Evolutionary conservation across 441 rosid species (phyloP).

Genomic region (Cnidoscolus chayamansa): DNA sequence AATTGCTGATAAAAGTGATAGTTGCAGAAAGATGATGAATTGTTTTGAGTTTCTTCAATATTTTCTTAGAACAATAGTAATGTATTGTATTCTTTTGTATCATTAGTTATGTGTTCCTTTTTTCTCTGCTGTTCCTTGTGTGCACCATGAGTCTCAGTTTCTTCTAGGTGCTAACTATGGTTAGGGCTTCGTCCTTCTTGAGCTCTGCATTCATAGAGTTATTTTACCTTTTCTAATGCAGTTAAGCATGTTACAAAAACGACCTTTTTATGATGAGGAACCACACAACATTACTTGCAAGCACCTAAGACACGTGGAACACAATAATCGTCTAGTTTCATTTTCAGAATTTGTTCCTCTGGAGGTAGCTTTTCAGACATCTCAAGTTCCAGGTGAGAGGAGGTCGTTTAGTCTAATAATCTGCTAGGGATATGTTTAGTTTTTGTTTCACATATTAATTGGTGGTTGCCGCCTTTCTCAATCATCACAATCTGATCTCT

Average conservation of each 20-base stretch:
- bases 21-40: neutral
- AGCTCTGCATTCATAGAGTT: conserved; percentile 1
- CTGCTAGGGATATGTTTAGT: neutral
- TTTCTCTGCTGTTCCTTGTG: neutral
- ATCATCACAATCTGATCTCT: neutral
- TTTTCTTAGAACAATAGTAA: neutral
- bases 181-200: neutral
- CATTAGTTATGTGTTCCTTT: neutral
- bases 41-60: neutral
- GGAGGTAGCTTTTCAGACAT: conserved; percentile 17
- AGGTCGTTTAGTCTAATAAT: neutral
- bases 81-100: neutral
- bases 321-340: conserved; percentile 28
- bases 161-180: neutral
- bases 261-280: conserved; percentile 43
- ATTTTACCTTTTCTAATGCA: conserved; percentile 17
- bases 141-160: neutral
- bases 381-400: conserved; percentile 36
- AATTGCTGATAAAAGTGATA: neutral
- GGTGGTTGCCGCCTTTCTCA: neutral
- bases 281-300: conserved; percentile 32
- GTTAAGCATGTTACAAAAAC: conserved; percentile 45
- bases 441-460: neutral
- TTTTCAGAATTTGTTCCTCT: conserved; percentile 34
- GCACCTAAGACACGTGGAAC: conserved; percentile 38